Conservation (phyloP, 495 filamentous ascomycete species). For the Penicillium waksmanii region DNA sequence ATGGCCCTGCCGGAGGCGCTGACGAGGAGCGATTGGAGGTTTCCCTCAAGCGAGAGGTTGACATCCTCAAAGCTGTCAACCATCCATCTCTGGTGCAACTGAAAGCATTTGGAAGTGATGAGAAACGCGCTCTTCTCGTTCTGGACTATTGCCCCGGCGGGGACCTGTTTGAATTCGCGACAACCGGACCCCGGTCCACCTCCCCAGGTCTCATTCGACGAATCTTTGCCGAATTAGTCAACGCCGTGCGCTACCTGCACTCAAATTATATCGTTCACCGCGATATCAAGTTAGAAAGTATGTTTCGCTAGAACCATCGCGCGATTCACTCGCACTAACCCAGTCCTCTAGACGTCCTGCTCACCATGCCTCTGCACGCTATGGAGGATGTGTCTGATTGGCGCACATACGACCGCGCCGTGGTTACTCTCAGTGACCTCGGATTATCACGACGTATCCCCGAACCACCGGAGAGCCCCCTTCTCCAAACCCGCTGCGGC, state of each 20-base stretch:
- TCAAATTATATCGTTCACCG: slow-evolving; percentile 85
- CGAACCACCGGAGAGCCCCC: slow-evolving; percentile 65
- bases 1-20: slow-evolving; percentile 89
- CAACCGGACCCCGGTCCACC: slow-evolving; percentile 62
- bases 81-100: slow-evolving; percentile 90
- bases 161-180: slow-evolving; percentile 92
- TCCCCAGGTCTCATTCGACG: slow-evolving; percentile 72
- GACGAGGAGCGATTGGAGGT: slow-evolving; percentile 88
- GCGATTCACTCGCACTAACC: slow-evolving; percentile 1
- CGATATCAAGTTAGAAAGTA: slow-evolving; percentile 98
- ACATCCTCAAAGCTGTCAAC: slow-evolving; percentile 82
- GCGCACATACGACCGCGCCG: slow-evolving; percentile 72
- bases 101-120: slow-evolving; percentile 83
- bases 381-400: slow-evolving; percentile 61
- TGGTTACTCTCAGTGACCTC: slow-evolving; percentile 88
- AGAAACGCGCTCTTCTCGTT: slow-evolving; percentile 78
- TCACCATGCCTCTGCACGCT: slow-evolving; percentile 69
- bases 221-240: slow-evolving; percentile 87
- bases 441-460: slow-evolving; percentile 86
- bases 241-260: slow-evolving; percentile 86
- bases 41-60: slow-evolving; percentile 89
- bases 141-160: slow-evolving; percentile 92
- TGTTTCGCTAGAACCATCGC: slow-evolving; percentile 32
- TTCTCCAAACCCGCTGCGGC: slow-evolving; percentile 87
- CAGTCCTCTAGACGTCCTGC: slow-evolving; percentile 71